Evolutionary conservation across 1,284 basidiomycete species (phyloP), one percentile per base, ranked within the genome.

Genomic region (Mycosarcoma mackinlayi): DNA sequence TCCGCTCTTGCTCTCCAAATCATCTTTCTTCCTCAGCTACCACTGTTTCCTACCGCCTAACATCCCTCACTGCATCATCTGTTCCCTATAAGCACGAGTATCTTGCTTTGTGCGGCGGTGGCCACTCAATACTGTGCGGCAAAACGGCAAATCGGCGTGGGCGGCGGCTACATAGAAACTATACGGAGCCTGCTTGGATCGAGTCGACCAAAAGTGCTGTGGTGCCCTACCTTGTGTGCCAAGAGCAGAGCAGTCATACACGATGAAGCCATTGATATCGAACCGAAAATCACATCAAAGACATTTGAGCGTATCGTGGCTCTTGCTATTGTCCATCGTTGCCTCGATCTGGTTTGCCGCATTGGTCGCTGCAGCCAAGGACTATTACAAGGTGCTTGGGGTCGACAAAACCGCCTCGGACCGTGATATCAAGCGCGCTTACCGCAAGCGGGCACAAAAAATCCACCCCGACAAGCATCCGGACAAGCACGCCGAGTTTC

Each of bases 391-490:
- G 40, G 65, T 81, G 19, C 68, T 82, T 3, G 78, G 76, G 10
- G 75, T 82, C 9, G 68, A 73, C 50, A 70, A 70, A 40, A 39
- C 44, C 6, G 75, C 80, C 1, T 74, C 77, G 2, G 77, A 78
- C 38, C 60, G 77, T 6, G 81, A 81, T 25, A 81, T 82, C 65
- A 82, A 82, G 57, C 67, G 74, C 9, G 76, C 78, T 8, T 82
- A 82, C 44, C 70, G 80, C 10, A 78, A 77, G 46, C 60, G 71
- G 21, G 79, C 79, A 16, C 79, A 79, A 38, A 76, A 78, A 44
- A 72, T 82, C 18, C 80, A 82, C 45, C 80, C 80, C 0, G 80
- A 82, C 69, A 81, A 81, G 53, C 75, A 81, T 52, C 80, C 80
- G 4, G 80, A 82, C 45, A 79, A 79, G 63, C 72, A 76, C 25